phyloP scores from a whole-genome alignment of 352 stramenopile genomes.

The Blastocystis sp. region DNA sequence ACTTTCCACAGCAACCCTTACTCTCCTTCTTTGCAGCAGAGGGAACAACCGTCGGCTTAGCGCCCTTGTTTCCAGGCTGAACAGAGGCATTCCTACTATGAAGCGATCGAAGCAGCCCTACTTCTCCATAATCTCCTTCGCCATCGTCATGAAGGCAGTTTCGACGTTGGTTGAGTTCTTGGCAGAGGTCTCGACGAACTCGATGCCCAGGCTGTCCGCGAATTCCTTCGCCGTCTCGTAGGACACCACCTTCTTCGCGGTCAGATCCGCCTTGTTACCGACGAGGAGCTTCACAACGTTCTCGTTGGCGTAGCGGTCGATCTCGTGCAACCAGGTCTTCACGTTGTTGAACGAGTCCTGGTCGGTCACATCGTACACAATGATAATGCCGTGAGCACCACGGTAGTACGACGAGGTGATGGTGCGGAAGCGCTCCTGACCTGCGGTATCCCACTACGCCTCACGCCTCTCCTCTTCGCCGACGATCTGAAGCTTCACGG shows the following conservation, averaged over 20 bases:
- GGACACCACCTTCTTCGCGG: conserved; percentile 90
- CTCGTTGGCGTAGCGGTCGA: conserved; percentile 95
- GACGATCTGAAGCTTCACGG: conserved; percentile 99
- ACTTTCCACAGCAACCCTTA: conserved; percentile 74
- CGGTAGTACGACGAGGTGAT: conserved; percentile 99
- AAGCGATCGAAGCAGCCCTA: neutral
- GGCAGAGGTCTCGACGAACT: conserved; percentile 97
- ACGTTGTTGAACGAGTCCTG: conserved; percentile 98
- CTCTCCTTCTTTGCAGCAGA: conserved; percentile 72
- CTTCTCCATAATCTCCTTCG: conserved; percentile 91
- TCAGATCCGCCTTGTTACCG: conserved; percentile 99
- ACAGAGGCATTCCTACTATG: conserved; percentile 55
- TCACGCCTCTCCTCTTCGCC: neutral
- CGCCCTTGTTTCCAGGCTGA: conserved; percentile 66
- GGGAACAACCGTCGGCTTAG: conserved; percentile 62
- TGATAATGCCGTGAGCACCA: conserved; percentile 92
- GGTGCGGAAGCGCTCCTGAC: conserved; percentile 98
- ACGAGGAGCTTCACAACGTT: conserved; percentile 98
- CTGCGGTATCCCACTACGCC: conserved; percentile 95
- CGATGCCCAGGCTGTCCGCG: conserved; percentile 93
- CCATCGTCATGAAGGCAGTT: conserved; percentile 98
- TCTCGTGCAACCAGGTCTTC: conserved; percentile 98
- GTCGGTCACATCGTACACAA: conserved; percentile 97
- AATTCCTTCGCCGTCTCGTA: conserved; percentile 95
- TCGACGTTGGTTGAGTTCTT: conserved; percentile 98